Conservation (phyloP, 2,329 filamentous ascomycete genomes). For the Aspergillus fischeri region DNA sequence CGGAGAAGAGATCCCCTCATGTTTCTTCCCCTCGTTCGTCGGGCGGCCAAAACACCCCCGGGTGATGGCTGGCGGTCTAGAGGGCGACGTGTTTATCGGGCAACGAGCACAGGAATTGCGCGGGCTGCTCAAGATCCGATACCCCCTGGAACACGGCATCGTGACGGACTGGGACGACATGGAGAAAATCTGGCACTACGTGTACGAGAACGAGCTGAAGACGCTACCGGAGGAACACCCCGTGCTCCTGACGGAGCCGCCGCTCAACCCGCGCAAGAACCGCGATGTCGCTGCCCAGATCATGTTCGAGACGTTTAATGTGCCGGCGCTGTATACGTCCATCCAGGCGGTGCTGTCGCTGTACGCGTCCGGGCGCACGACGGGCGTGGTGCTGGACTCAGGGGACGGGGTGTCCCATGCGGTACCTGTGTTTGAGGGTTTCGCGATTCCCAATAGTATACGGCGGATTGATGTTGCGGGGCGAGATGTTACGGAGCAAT, state of each 20-base stretch:
- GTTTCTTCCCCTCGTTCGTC: slow-evolving; percentile 95
- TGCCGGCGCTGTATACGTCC: slow-evolving; percentile 91
- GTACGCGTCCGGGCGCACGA: slow-evolving; percentile 93
- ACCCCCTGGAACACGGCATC: slow-evolving; percentile 94
- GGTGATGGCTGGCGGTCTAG: slow-evolving; percentile 90
- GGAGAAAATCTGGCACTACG: slow-evolving; percentile 98
- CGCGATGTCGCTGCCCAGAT: slow-evolving; percentile 96
- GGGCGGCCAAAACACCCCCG: slow-evolving; percentile 92
- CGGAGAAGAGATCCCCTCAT: slow-evolving; percentile 91
- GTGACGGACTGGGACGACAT: slow-evolving; percentile 99
- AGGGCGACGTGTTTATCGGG: slow-evolving; percentile 96
- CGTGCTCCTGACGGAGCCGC: slow-evolving; percentile 91
- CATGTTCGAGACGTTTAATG: slow-evolving; percentile 98
- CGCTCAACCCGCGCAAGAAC: slow-evolving; percentile 90
- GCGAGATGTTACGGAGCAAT: slow-evolving; percentile 89
- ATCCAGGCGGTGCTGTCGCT: slow-evolving; percentile 95
- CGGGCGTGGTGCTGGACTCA: slow-evolving; percentile 90
- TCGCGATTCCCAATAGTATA: slow-evolving; percentile 94
- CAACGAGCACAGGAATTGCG: slow-evolving; percentile 85
- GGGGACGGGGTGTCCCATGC: slow-evolving; percentile 96
- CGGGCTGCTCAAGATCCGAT: slow-evolving; percentile 90
- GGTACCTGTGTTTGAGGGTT: slow-evolving; percentile 95
- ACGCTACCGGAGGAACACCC: slow-evolving; percentile 98
- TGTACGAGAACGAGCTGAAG: slow-evolving; percentile 93
- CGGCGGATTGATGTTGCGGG: slow-evolving; percentile 93